phyloP scores from a whole-genome alignment of 768 basidiomycete species.

The Inosperma sp. region DNA sequence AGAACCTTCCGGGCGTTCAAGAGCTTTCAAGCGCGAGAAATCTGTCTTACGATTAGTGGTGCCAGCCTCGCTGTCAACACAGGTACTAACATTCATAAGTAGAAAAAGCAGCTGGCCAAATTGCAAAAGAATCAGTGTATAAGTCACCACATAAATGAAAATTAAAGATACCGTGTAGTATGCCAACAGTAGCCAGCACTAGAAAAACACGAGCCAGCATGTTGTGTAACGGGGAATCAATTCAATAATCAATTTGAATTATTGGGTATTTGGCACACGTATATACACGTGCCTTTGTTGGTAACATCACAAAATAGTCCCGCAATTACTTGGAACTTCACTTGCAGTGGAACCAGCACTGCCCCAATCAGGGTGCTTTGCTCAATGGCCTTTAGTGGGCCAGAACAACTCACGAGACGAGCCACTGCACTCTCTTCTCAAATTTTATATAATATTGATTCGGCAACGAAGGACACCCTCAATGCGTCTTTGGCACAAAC shows the following conservation, averaged over 20 bases:
- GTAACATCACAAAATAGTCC: too few relatives aligned
- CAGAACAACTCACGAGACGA: slow-evolving; percentile 67
- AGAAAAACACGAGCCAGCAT: slow-evolving; percentile 50
- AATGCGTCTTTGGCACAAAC: slow-evolving; percentile 57
- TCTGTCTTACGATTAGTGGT: slow-evolving; percentile 41
- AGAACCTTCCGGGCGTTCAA: slow-evolving; percentile 63
- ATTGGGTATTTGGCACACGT: slow-evolving; percentile 4
- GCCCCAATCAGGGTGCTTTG: slow-evolving; percentile 6
- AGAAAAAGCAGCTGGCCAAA: slow-evolving; percentile 63
- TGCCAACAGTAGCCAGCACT: slow-evolving; percentile 39
- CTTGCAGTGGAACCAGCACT: too few relatives aligned
- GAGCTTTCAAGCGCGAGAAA: slow-evolving; percentile 69
- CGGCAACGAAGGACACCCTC: slow-evolving; percentile 52
- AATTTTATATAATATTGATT: slow-evolving; percentile 66
- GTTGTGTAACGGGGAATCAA: slow-evolving; percentile 8
- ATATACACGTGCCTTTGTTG: slow-evolving; percentile 6
- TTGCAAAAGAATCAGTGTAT: slow-evolving; percentile 8
- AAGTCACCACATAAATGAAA: neutral
- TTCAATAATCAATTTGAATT: neutral
- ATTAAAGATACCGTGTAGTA: slow-evolving; percentile 49
- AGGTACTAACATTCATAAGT: slow-evolving; percentile 66
- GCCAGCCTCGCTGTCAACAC: neutral
- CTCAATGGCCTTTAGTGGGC: slow-evolving; percentile 70
- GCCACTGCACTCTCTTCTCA: slow-evolving; percentile 65
- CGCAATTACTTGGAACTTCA: too few relatives aligned